These are phyloP conservation scores for Botrytis cinerea DNA, from an alignment of 2,329 filamentous ascomycete genomes.

Conservation along the genomic window DNA sequence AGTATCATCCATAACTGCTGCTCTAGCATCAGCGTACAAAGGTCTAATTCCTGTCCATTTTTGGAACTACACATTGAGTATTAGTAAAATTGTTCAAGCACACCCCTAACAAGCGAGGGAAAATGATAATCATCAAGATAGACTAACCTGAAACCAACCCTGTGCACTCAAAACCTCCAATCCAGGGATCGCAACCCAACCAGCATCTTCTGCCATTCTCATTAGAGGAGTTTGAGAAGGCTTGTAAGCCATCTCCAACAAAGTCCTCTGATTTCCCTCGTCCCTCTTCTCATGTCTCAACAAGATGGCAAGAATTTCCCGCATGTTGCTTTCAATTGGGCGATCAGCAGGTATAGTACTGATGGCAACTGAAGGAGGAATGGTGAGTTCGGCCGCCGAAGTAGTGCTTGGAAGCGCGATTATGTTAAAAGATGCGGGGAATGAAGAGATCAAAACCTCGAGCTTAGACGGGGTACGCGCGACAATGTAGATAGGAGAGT, in stretches of 20 bases:
- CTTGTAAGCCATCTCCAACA: conserved; percentile 97
- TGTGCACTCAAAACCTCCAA: conserved; percentile 88
- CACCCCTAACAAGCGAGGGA: conserved; percentile 1
- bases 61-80: conserved; percentile 58
- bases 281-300: conserved; percentile 47
- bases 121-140: background rate
- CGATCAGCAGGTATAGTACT: conserved; percentile 89
- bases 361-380: conserved; percentile 70
- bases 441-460: conserved; percentile 65
- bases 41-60: conserved; percentile 82
- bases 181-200: conserved; percentile 83
- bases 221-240: conserved; percentile 82
- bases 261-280: conserved; percentile 50
- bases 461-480: conserved; percentile 75
- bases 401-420: conserved; percentile 58
- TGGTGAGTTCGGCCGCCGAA: conserved; percentile 52
- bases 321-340: conserved; percentile 73
- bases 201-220: conserved; percentile 73
- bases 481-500: conserved; percentile 82
- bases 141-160: conserved; percentile 78
- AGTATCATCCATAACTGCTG: conserved; percentile 50
- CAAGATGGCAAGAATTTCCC: conserved; percentile 60
- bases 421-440: conserved; percentile 73
- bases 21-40: conserved; percentile 68
- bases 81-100: conserved; percentile 30